These are phyloP conservation scores for Neofusicoccum cordaticola DNA, from an alignment of 2,329 filamentous ascomycete species.

Conservation along the genomic window DNA sequence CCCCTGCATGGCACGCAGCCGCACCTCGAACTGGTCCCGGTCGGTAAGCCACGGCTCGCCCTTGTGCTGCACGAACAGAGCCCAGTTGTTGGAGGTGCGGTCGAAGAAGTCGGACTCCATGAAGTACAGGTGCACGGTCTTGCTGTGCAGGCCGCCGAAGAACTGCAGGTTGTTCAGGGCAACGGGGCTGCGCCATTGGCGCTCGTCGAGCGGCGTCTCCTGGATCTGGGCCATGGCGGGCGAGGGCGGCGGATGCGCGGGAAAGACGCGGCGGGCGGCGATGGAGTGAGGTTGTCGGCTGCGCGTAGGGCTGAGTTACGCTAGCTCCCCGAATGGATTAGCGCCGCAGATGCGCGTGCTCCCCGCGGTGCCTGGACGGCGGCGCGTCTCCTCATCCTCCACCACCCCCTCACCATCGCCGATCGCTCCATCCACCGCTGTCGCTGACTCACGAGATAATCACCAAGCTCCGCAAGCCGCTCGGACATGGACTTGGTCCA, in stretches of 20 bases:
- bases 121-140: slow-evolving; percentile 60
- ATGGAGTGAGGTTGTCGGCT: slow-evolving; percentile 16
- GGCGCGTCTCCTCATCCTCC: slow-evolving; percentile 13
- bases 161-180: slow-evolving; percentile 23
- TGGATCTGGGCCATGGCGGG: slow-evolving; percentile 27
- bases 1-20: slow-evolving; percentile 54
- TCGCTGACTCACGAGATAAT: slow-evolving; percentile 8
- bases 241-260: background rate
- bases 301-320: slow-evolving; percentile 9
- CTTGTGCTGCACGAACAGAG: slow-evolving; percentile 49
- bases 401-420: slow-evolving; percentile 5
- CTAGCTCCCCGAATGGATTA: background rate
- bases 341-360: background rate
- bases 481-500: slow-evolving; percentile 83
- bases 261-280: background rate
- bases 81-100: slow-evolving; percentile 56
- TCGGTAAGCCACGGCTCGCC: slow-evolving; percentile 50
- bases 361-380: background rate
- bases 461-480: background rate
- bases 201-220: slow-evolving; percentile 32
- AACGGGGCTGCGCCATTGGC: slow-evolving; percentile 27
- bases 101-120: slow-evolving; percentile 64
- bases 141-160: slow-evolving; percentile 11
- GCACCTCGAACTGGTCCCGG: slow-evolving; percentile 55
- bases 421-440: slow-evolving; percentile 6